These are phyloP conservation scores for Cylindrotheca fusiformis DNA, from an alignment of 108 stramenopile species.

Conservation along the genomic window DNA sequence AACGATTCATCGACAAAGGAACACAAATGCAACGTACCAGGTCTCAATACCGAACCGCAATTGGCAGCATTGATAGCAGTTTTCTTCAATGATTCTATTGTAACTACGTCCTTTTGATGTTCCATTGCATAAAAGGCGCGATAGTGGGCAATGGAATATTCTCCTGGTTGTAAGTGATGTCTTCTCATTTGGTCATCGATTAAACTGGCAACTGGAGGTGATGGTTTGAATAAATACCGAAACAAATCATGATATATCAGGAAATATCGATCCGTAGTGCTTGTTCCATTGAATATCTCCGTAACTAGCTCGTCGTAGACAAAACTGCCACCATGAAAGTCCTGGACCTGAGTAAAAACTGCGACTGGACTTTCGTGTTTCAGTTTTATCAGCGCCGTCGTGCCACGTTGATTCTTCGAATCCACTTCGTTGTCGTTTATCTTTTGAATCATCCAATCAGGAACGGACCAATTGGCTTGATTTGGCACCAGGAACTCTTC, in stretches of 20 bases:
- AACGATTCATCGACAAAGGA: background rate
- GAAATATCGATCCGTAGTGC: constrained; percentile 13
- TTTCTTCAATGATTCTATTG: background rate
- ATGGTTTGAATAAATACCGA: constrained; percentile 28
- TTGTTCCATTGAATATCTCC: background rate
- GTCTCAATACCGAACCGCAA: constrained; percentile 19
- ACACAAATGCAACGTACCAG: too few relatives aligned
- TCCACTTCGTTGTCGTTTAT: background rate
- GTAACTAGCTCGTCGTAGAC: constrained; percentile 12
- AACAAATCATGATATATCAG: constrained; percentile 36
- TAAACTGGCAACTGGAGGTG: constrained; percentile 20
- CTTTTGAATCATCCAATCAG: constrained; percentile 25
- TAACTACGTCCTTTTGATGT: background rate
- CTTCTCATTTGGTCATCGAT: constrained; percentile 2
- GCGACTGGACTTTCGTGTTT: background rate
- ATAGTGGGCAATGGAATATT: constrained; percentile 31
- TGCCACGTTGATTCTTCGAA: background rate
- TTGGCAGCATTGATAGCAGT: constrained; percentile 32
- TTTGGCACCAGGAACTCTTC: constrained; percentile 53
- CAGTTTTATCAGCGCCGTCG: background rate
- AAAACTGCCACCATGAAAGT: constrained; percentile 15
- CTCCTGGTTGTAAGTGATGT: constrained; percentile 15
- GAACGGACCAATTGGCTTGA: constrained; percentile 37
- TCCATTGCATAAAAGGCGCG: constrained; percentile 36
- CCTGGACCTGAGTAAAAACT: constrained; percentile 18